Evolutionary conservation across 257 asterid species (phyloP), one percentile per base, ranked within the genome.

Genomic region (Leonotis leonurus): DNA sequence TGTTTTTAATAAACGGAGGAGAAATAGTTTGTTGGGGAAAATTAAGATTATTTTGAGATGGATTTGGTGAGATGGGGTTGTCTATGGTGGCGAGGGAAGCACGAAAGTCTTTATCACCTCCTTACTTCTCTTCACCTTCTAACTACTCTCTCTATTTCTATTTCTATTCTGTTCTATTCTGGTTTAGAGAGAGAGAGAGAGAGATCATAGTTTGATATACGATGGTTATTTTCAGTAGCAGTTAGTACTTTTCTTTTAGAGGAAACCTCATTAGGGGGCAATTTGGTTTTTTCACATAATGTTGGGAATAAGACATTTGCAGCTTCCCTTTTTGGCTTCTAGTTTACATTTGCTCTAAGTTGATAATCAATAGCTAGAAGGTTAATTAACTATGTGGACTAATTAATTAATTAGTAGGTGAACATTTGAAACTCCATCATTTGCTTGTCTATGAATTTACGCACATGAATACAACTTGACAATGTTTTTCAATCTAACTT

Each of bases 41-140:
- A 64, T 29, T 37, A 25, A n/a, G 41, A 44, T 70, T 68, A 48
- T 40, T 79, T 62, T 69, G 57, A 57, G 44, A n/a, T 14, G 74
- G 83, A 79, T 86, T 86, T 80, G 96, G 93, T 89, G 86, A 69
- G 72, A 79, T 74, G 88, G 74, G 30, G 60, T 46, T 81, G 62
- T 85, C 86, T 26, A 62, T 61, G 68, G 71, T 44, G 75, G 50
- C 61, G 36, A 53, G 46, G 73, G 86, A 68, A 65, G 90, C 87
- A 81, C 85, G 41, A 22, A 69, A 73, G 89, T 83, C 90, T 65
- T 74, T 76, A 85, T 80, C 82, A n/a, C n/a, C n/a, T n/a, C n/a
- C n/a, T n/a, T n/a, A n/a, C n/a, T n/a, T n/a, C n/a, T n/a, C n/a
- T n/a, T n/a, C 67, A 10, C 27, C 27, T 32, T 46, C 69, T 75